Evolutionary conservation across 805 yeast genomes (phyloP).

Genomic region (Starmera pachycereana): DNA sequence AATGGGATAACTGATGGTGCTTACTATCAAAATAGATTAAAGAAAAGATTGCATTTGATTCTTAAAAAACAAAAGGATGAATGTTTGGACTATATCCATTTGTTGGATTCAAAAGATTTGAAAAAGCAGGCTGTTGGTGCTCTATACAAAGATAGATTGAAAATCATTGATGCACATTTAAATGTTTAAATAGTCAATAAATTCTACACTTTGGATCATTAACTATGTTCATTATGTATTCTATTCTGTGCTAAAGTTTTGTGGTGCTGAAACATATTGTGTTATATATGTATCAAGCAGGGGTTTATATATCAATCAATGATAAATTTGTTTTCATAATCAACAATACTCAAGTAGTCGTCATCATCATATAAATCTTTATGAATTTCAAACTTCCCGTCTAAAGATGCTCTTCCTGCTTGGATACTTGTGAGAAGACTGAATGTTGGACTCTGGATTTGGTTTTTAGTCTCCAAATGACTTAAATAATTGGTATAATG

Average conservation of each 20-base stretch:
- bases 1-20: slow-evolving; percentile 40
- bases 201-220: too few relatives aligned
- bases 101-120: slow-evolving; percentile 13
- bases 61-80: slow-evolving; percentile 20
- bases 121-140: slow-evolving; percentile 5
- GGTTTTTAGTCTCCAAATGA: too few relatives aligned
- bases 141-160: slow-evolving; percentile 9
- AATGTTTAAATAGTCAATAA: neutral
- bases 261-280: too few relatives aligned
- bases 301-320: neutral
- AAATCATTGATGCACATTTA: slow-evolving; percentile 5
- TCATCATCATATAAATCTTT: neutral
- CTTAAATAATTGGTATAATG: too few relatives aligned
- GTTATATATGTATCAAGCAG: too few relatives aligned
- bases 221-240: slow-evolving; percentile 1
- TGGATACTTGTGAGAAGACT: too few relatives aligned
- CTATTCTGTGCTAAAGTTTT: neutral
- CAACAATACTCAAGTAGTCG: neutral
- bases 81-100: slow-evolving; percentile 12
- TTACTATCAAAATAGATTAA: slow-evolving; percentile 23
- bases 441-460: too few relatives aligned
- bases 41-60: slow-evolving; percentile 23
- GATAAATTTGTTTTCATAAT: neutral
- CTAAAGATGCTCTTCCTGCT: too few relatives aligned
- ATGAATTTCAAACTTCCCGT: neutral